Evolutionary conservation across 2,329 filamentous ascomycete genomes (phyloP), one percentile per base, ranked within the genome.

Genomic region (Orbilia brochopaga): DNA sequence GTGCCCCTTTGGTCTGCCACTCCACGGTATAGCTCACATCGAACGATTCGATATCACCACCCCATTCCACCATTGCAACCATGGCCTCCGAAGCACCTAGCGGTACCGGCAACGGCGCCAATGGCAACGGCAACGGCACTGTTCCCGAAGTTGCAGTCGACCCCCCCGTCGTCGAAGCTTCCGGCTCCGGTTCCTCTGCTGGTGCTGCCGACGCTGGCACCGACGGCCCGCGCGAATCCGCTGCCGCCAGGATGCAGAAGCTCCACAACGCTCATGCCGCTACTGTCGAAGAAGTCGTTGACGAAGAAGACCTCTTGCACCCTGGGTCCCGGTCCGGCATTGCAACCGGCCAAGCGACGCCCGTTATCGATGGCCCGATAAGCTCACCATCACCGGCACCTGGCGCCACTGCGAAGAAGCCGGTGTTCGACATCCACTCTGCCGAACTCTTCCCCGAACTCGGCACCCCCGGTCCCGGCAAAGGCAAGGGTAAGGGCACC

Each of bases 381-480:
- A 62, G 76, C 17, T 72, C 74, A 60, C 75, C 75, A 42, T 67
- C 65, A 1, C 44, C 44, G 2, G 44, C 44, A 2, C 44, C 37
- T 5, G 4, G 11, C 6, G 7, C 17, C 3, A 4, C 44, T 10
- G 74, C 53, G 70, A 77, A 46, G 74, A 77, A 46, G 24, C 40
- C 44, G 4, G 76, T 83, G 58, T 82, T 97, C 73, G 91, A 97
- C 80, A 92, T 91, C 19, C 85, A 90, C 77, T 96, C 91, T 17
- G 90, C 95, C 78, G 92, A 97, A 80, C 83, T 90, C 69, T 99
- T 99, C 84, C 94, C 94, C n/a, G 88, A 92, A 76, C 86, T 99
- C 52, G 93, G 92, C 60, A 84, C 86, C 74, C 58, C 57, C 32
- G 67, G 60, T 11, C 50, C 50, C 56, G 67, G 67, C 10, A 72